Evolutionary conservation across 139 green algal species (phyloP).

Genomic region (Pycnococcus provasolii): DNA sequence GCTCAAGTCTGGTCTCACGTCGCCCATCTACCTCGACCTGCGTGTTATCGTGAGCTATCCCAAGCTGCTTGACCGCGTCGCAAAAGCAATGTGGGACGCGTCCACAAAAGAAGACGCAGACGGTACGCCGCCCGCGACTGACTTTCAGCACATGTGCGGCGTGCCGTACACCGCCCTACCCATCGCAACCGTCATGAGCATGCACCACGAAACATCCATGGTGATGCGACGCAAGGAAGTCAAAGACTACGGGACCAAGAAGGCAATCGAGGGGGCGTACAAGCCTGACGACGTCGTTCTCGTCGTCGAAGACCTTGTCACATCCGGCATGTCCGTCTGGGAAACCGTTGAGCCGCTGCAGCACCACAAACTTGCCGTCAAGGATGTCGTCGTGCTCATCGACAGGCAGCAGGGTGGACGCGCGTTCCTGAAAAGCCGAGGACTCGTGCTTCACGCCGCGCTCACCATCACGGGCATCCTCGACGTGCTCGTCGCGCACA

Average conservation of each 20-base stretch:
- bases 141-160: conserved; percentile 94
- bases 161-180: conserved; percentile 98
- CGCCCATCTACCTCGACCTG: conserved; percentile 95
- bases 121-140: background rate
- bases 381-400: conserved; percentile 92
- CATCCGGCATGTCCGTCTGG: conserved; percentile 82
- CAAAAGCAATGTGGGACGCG: conserved; percentile 21
- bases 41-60: conserved; percentile 97
- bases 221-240: conserved; percentile 84
- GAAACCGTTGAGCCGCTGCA: conserved; percentile 87
- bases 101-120: background rate
- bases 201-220: conserved; percentile 78
- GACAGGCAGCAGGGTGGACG: conserved; percentile 92
- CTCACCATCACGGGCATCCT: conserved; percentile 53
- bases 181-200: conserved; percentile 91
- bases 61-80: conserved; percentile 72
- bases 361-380: conserved; percentile 50
- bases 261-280: conserved; percentile 95
- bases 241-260: conserved; percentile 94
- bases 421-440: conserved; percentile 52
- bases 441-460: conserved; percentile 69
- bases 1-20: conserved; percentile 91
- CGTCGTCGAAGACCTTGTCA: conserved; percentile 98
- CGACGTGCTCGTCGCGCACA: conserved; percentile 32
- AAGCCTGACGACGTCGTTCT: conserved; percentile 74